Evolutionary conservation across 306 rosid genomes (phyloP), one percentile per base, ranked within the genome.

Genomic region (Begonia masoniana): DNA sequence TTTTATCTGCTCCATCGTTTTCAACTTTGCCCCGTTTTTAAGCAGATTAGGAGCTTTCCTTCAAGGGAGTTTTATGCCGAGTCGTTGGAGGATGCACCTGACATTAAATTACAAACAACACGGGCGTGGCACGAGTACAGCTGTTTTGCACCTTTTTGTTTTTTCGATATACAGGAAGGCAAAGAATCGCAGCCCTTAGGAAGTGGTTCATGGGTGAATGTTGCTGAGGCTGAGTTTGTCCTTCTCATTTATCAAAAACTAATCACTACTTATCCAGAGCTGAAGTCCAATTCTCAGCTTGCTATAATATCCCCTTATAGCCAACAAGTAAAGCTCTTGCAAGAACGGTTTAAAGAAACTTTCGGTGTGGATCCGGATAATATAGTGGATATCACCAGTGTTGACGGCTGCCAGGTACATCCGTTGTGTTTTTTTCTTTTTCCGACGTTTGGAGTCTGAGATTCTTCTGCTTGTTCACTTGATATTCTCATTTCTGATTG

Each of bases 321-420:
- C 39, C 94, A 79, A 67, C 97, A 89, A 82, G 97, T 82, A 55
- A 77, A 69, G 53, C 95, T 82, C 69, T 74, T 85, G 55, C 74
- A 76, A 76, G 88, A 68, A 62, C 84, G 84, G 46, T 89, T 89
- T 57, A 76, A 75, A 68, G 77, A 60, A 68, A 74, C 67, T 47
- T 82, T 85, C 26, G 95, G 95, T 51, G 67, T 78, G 57, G 76
- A 91, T 47, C 49, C 97, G 39, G 88, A 83, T 75, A 66, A 76
- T 73, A 55, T 82, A 62, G 91, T 85, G 68, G 97, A 85, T 67
- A 80, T 85, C 51, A 80, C 87, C 43, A 89, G 93, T 19, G 83
- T 89, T 24, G 97, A 89, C 62, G 97, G 97, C 62, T 89, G 94
- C 76, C 97, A 85, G 97, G 97, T 89, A 76, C 59, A 55, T 31